phyloP scores from a whole-genome alignment of 306 rosid genomes.

The Dryas octopetala region DNA sequence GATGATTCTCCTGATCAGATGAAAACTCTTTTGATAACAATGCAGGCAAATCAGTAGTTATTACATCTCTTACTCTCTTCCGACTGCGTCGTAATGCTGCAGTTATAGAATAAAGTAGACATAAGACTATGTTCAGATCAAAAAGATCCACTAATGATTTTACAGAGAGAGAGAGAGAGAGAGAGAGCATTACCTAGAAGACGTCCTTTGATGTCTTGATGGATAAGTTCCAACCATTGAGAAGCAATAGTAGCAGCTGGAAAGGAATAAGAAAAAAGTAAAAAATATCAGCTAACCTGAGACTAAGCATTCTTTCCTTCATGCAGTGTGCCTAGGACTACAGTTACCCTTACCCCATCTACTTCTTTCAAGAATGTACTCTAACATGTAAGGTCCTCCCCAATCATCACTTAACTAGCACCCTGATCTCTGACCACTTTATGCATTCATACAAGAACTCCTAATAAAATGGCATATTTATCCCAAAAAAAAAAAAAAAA shows the following conservation, averaged over 20 bases:
- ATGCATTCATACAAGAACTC: not conserved
- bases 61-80: slow-evolving; percentile 77
- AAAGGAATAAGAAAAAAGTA: slow-evolving; percentile 32
- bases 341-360: not conserved
- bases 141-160: slow-evolving; percentile 13
- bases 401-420: not conserved
- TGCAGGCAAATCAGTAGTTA: slow-evolving; percentile 76
- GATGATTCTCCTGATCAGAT: slow-evolving; percentile 46
- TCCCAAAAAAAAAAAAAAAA: not conserved
- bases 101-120: slow-evolving; percentile 26
- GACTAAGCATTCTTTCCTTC: not conserved
- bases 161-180: not conserved
- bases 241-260: slow-evolving; percentile 98
- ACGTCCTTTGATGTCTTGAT: slow-evolving; percentile 86
- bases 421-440: not conserved
- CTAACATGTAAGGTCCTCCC: not conserved
- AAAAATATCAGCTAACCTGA: slow-evolving; percentile 17
- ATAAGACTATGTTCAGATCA: slow-evolving; percentile 18
- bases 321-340: not conserved
- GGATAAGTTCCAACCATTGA: slow-evolving; percentile 89
- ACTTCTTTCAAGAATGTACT: not conserved
- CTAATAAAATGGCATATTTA: slow-evolving; percentile 3
- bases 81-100: slow-evolving; percentile 83
- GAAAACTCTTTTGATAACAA: slow-evolving; percentile 74
- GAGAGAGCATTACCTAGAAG: slow-evolving; percentile 57